A percentile compares a stretch with the other conserved stretches of the same genome.
Conservation (phyloP, 768 basidiomycete species). For the Agrocybe pediades region DNA sequence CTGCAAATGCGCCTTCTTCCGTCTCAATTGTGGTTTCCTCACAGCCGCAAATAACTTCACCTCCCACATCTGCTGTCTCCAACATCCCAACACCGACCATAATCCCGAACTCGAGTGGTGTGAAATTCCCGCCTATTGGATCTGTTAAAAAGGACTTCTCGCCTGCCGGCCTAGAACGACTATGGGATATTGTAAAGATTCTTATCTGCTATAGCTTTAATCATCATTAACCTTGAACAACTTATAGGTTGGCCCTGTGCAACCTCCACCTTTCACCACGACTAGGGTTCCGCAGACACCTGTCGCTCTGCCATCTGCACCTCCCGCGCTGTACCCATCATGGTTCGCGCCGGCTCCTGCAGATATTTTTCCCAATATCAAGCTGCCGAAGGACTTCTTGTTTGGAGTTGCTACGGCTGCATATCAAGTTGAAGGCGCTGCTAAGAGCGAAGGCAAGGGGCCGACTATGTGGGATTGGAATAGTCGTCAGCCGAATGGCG, state of each 20-base stretch:
- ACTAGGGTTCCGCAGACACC: slow-evolving; percentile 39
- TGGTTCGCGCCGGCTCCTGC: slow-evolving; percentile 48
- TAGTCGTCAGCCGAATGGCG: slow-evolving; percentile 41
- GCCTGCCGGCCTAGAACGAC: slow-evolving; percentile 33
- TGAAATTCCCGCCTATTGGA: slow-evolving; percentile 39
- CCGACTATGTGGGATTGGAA: slow-evolving; percentile 54
- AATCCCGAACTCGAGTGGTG: slow-evolving; percentile 1
- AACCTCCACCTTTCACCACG: slow-evolving; percentile 47
- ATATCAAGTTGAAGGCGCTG: slow-evolving; percentile 56
- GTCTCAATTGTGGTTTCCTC: neutral
- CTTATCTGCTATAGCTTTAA: neutral
- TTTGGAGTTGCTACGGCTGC: slow-evolving; percentile 56
- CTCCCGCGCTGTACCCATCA: slow-evolving; percentile 45
- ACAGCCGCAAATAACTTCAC: neutral
- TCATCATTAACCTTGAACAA: neutral
- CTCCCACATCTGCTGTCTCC: slow-evolving; percentile 7
- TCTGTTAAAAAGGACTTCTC: slow-evolving; percentile 43
- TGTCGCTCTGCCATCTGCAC: slow-evolving; percentile 41
- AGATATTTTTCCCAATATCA: slow-evolving; percentile 43
- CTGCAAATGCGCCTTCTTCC: neutral
- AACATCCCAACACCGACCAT: slow-evolving; percentile 5
- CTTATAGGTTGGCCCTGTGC: slow-evolving; percentile 42
- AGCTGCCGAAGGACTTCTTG: slow-evolving; percentile 47
- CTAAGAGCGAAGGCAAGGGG: slow-evolving; percentile 49
- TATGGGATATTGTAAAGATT: slow-evolving; percentile 43